These are phyloP conservation scores for Porcisia hertigi DNA, from an alignment of 208 protist species.

Conservation along the genomic window DNA sequence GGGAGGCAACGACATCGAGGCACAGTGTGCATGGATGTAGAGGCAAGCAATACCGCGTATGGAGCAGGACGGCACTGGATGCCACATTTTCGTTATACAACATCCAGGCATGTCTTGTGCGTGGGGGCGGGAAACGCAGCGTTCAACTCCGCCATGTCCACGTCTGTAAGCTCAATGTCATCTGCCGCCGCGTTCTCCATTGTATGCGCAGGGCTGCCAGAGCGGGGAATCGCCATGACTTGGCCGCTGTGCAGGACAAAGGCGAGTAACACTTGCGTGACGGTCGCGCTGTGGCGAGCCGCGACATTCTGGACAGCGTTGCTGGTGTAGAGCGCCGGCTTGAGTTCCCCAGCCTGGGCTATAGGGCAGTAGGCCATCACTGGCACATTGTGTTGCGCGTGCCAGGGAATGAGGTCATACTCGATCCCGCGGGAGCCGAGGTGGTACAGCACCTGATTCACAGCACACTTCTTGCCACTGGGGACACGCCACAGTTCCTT, in stretches of 20 bases:
- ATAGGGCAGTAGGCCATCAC: conserved; percentile 86
- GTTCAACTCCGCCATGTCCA: conserved; percentile 32
- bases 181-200: conserved; percentile 62
- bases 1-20: neutral
- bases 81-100: conserved; percentile 22
- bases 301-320: conserved; percentile 37
- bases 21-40: neutral
- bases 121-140: conserved; percentile 37
- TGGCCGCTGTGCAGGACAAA: conserved; percentile 36
- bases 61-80: neutral
- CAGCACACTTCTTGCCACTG: conserved; percentile 45
- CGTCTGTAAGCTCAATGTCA: conserved; percentile 38
- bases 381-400: conserved; percentile 49
- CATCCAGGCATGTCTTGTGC: conserved; percentile 34
- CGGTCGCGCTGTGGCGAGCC: conserved; percentile 30
- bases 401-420: conserved; percentile 61
- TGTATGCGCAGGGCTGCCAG: conserved; percentile 58
- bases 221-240: conserved; percentile 61
- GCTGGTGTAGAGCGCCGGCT: conserved; percentile 53
- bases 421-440: conserved; percentile 79
- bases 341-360: conserved; percentile 56
- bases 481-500: conserved; percentile 57
- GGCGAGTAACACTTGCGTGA: conserved; percentile 41
- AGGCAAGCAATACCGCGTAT: neutral
- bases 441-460: conserved; percentile 87